Evolutionary conservation across 306 rosid species (phyloP).

Genomic region (Trifolium fragiferum): DNA sequence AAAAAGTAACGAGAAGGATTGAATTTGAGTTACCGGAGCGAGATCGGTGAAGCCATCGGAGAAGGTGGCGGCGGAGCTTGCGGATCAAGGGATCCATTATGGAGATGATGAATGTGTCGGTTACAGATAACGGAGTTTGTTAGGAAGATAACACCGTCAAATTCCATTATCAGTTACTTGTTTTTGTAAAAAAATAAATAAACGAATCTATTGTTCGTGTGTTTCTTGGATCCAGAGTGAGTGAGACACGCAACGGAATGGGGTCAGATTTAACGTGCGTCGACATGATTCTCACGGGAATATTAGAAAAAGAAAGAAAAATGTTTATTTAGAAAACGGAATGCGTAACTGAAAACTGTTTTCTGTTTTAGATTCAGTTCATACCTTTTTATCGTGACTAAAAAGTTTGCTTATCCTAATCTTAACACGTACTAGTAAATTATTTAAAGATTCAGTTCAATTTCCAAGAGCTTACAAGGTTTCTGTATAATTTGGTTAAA

Average conservation of each 20-base stretch:
- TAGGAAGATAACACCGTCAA: conserved; percentile 47
- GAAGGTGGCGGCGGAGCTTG: conserved; percentile 72
- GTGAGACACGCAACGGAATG: conserved; percentile 36
- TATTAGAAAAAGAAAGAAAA: background rate
- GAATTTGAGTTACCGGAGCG: conserved; percentile 58
- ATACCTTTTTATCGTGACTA: background rate
- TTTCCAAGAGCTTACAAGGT: conserved; percentile 5
- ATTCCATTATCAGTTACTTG: conserved; percentile 44
- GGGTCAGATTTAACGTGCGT: conserved; percentile 42
- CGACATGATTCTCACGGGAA: conserved; percentile 31
- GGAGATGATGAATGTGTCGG: conserved; percentile 39
- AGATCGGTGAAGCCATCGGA: conserved; percentile 82
- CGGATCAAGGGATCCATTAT: conserved; percentile 62
- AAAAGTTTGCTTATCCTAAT: background rate
- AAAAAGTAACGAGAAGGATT: background rate
- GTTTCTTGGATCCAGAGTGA: conserved; percentile 10
- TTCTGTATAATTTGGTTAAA: background rate
- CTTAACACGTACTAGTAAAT: no score
- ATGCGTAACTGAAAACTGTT: conserved; percentile 9
- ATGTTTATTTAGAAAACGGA: conserved; percentile 6
- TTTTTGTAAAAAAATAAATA: conserved; percentile 1
- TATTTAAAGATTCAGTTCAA: background rate
- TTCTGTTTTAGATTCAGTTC: background rate
- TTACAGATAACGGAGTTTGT: conserved; percentile 34
- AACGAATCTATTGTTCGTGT: conserved; percentile 41